phyloP scores from a whole-genome alignment of 2,329 filamentous ascomycete species.

The Daldinia sp. region DNA sequence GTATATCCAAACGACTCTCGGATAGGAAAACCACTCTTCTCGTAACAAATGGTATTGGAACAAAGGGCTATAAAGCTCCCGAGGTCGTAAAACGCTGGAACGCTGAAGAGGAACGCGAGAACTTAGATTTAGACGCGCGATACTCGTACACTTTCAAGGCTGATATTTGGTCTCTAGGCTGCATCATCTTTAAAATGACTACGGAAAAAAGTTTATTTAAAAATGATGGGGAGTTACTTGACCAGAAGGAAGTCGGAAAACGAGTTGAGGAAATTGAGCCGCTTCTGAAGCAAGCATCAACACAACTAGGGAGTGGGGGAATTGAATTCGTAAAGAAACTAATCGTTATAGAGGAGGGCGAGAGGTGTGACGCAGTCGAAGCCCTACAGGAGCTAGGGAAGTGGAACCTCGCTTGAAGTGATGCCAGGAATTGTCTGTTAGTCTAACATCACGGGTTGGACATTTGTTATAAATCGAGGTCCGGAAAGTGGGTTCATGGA shows the following conservation, averaged over 20 bases:
- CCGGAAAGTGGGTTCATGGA: no score
- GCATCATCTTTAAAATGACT: not conserved
- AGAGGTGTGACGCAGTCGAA: not conserved
- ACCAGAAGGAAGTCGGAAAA: not conserved
- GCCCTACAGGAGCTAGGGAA: no score
- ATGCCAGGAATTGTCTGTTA: no score
- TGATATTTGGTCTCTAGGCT: constrained; percentile 1
- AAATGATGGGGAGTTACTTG: not conserved
- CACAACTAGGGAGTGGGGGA: not conserved
- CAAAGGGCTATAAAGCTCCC: not conserved
- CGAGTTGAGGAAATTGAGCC: not conserved
- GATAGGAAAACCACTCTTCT: not conserved
- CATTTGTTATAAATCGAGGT: no score
- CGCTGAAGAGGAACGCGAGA: not conserved
- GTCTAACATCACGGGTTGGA: no score
- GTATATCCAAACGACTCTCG: not conserved
- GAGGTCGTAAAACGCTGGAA: not conserved
- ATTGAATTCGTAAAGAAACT: not conserved
- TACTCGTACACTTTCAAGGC: not conserved
- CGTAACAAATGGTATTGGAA: not conserved
- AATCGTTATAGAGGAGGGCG: not conserved
- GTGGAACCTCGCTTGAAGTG: no score
- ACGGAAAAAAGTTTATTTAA: not conserved
- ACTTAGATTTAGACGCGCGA: not conserved
- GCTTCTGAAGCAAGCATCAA: not conserved